Conservation (phyloP, 2,329 filamentous ascomycete species). For the Escovopsis sp. region DNA sequence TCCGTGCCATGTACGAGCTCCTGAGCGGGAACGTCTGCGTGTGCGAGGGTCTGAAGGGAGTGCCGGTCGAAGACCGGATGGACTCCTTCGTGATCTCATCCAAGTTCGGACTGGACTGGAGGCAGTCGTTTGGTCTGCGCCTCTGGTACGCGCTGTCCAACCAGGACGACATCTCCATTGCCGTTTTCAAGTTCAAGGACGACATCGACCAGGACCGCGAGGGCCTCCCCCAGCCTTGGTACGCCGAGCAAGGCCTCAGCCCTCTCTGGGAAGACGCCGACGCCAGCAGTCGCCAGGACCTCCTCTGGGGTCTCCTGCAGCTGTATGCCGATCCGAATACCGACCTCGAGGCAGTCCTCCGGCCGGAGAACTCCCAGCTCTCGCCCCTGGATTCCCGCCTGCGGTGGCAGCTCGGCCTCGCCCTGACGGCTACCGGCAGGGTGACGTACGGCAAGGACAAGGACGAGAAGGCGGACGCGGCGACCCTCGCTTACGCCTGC, state of each 20-base stretch:
- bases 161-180: slow-evolving; percentile 54
- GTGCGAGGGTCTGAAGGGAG: slow-evolving; percentile 61
- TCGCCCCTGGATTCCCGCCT: slow-evolving; percentile 62
- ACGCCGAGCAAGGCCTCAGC: slow-evolving; percentile 43
- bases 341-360: slow-evolving; percentile 54
- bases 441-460: slow-evolving; percentile 39
- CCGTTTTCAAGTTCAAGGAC: slow-evolving; percentile 57
- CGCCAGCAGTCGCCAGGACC: slow-evolving; percentile 50
- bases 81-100: slow-evolving; percentile 70
- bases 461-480: slow-evolving; percentile 47
- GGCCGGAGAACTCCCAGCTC: slow-evolving; percentile 62
- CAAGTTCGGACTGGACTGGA: slow-evolving; percentile 80
- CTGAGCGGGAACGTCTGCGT: slow-evolving; percentile 76
- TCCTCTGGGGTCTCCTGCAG: slow-evolving; percentile 77
- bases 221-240: slow-evolving; percentile 58
- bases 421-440: slow-evolving; percentile 37
- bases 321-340: slow-evolving; percentile 51
- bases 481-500: slow-evolving; percentile 50
- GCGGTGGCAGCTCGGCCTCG: slow-evolving; percentile 72
- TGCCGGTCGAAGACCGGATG: slow-evolving; percentile 64
- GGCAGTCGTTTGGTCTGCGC: slow-evolving; percentile 79
- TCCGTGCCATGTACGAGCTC: slow-evolving; percentile 81
- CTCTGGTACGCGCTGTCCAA: slow-evolving; percentile 72
- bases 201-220: slow-evolving; percentile 62
- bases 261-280: slow-evolving; percentile 47